Evolutionary conservation across 495 filamentous ascomycete genomes (phyloP).

Genomic region (Penicillium atrosanguineum): DNA sequence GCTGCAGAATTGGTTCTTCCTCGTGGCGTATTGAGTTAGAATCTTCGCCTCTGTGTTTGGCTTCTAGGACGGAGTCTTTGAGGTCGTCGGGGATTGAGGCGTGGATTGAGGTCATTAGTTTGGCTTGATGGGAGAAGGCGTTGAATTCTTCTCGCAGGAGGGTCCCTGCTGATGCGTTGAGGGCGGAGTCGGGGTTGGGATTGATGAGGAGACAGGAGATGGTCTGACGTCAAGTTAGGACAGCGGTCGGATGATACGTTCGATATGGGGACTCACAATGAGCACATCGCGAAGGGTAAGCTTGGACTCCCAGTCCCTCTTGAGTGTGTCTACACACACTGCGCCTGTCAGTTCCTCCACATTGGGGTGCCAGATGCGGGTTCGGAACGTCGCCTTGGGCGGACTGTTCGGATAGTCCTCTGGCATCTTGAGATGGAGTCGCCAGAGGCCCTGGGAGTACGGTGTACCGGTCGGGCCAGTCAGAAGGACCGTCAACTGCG

Average conservation of each 20-base stretch:
- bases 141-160: constrained; percentile 62
- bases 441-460: constrained; percentile 59
- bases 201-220: constrained; percentile 71
- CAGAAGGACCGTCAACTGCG: constrained; percentile 57
- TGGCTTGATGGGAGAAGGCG: constrained; percentile 59
- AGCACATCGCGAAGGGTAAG: constrained; percentile 64
- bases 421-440: constrained; percentile 61
- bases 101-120: constrained; percentile 66
- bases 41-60: constrained; percentile 60
- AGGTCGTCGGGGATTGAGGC: constrained; percentile 52
- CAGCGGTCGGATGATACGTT: background rate
- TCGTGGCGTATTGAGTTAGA: constrained; percentile 23
- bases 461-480: constrained; percentile 64
- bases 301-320: constrained; percentile 63
- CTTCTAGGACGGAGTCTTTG: constrained; percentile 47
- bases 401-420: constrained; percentile 61
- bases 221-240: constrained; percentile 38
- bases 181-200: constrained; percentile 68
- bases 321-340: constrained; percentile 71
- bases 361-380: constrained; percentile 71
- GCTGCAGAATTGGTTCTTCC: constrained; percentile 15
- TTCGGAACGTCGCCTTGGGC: constrained; percentile 65
- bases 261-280: constrained; percentile 39
- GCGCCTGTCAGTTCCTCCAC: constrained; percentile 64
- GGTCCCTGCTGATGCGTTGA: constrained; percentile 63